These are phyloP conservation scores for Catharanthus roseus DNA, from an alignment of 257 asterid species.

Conservation along the genomic window DNA sequence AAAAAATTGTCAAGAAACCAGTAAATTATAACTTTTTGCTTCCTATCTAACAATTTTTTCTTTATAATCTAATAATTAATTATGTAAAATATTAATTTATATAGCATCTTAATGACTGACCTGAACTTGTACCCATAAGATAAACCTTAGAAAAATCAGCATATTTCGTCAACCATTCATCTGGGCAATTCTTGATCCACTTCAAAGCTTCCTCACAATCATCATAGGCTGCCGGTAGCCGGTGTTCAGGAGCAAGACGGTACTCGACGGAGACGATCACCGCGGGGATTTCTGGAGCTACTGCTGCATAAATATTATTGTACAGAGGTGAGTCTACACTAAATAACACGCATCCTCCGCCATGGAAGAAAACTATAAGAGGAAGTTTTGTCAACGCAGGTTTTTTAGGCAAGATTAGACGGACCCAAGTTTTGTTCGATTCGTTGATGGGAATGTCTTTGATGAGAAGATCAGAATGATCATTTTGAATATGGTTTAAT, in stretches of 20 bases:
- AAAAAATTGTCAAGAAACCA: too few relatives aligned
- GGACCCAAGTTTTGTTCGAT: conserved; percentile 12
- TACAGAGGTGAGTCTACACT: conserved; percentile 16
- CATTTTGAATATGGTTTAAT: neutral
- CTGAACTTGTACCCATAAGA: conserved; percentile 28
- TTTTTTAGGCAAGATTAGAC: conserved; percentile 10
- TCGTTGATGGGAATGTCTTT: conserved; percentile 24
- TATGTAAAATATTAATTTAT: too few relatives aligned
- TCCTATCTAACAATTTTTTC: too few relatives aligned
- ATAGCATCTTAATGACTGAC: too few relatives aligned
- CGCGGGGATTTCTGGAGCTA: conserved; percentile 17
- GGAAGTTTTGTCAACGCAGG: conserved; percentile 14
- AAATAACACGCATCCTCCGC: conserved; percentile 21
- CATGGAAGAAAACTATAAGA: conserved; percentile 21
- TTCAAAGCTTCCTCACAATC: conserved; percentile 22
- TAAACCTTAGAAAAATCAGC: conserved; percentile 22
- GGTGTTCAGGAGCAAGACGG: conserved; percentile 22
- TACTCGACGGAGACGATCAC: conserved; percentile 13
- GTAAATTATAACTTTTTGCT: too few relatives aligned
- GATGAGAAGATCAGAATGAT: conserved; percentile 7
- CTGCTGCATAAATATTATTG: conserved; percentile 6
- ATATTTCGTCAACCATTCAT: conserved; percentile 18
- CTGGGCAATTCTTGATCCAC: conserved; percentile 16
- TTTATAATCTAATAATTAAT: too few relatives aligned
- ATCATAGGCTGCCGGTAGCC: conserved; percentile 30